Evolutionary conservation across 345 rosid genomes (phyloP), one percentile per base, ranked within the genome.

Genomic region (Reutealis trisperma): DNA sequence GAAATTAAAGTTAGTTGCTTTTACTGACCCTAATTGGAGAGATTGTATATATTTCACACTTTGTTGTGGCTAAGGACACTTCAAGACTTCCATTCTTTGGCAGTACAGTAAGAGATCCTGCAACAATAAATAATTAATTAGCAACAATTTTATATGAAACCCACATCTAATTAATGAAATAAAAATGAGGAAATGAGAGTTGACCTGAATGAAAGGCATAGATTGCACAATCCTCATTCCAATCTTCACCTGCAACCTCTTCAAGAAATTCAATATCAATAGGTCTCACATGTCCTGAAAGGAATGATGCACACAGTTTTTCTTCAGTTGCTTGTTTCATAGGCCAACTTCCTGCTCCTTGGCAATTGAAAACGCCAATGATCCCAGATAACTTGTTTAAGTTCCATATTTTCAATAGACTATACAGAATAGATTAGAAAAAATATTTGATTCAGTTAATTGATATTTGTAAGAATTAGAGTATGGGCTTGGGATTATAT

Each of bases 351-450:
- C 93, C 92, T 57, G 85, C 86, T 71, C 90, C 93, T 89, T 88
- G 96, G 83, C 92, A 91, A 77, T 89, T 91, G 71, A 89, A 91
- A 69, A 83, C 87, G 65, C 92, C 92, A 0, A 91, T n/a, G 1
- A 88, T 86, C 9, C 92, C 93, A 0, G 85, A 65, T 78, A 85
- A 80, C 77, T 86, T 90, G 78, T 91, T 91, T 84, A 88, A 9
- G 83, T 91, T 91, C 96, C 93, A 91, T 44, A 89, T 84, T 80
- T 91, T 89, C 77, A 91, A 75, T 70, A 91, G 79, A 75, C 93
- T 91, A 16, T 18, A 87, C 78, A 72, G 58, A 80, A 72, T 24
- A 73, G 30, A 49, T 67, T 72, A 59, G n/a, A 60, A 57, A 9
- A 8, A 62, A 44, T 14, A 30, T 18, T 37, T 47, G 5, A 21